Base-by-base conservation (phyloP, 169 alveolate genomes). In the Eimeria nieschulzi region DNA sequence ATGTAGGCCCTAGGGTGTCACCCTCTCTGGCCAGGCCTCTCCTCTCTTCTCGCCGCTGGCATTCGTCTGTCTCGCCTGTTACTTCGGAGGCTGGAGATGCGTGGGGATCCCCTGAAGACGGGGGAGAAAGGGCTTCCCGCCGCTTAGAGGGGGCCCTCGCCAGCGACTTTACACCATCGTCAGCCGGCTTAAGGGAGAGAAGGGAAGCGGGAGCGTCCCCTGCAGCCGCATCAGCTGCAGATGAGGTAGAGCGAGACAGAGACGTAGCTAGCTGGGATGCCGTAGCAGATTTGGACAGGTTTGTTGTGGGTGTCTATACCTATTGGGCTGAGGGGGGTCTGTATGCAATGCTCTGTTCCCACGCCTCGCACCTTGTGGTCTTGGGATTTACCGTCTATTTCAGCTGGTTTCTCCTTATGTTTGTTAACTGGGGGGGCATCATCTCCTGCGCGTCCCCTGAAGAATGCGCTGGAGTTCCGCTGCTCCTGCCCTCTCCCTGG, bases 391-490 rank as follows among this genome's bases (percentile, higher is more conserved):
- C 93, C n/a, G 79, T 88, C 3, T 73, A 53, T 9, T 88, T 88
- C 21, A n/a, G 66, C 7, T 78, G 59, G 55, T 61, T 88, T 64
- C 87, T 88, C 7, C 63, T 88, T 19, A 9, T 75, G 72, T 88
- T 64, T 59, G 80, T 88, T n/a, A 75, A 88, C 93, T 88, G 93
- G 93, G 64, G 8, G 1, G 93, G 72, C 12, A 61, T 88, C 23
- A n/a, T 88, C 71, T 26, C 71, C 33, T 88, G 93, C 72, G 23
- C 23, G 15, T 33, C 71, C 55, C 87, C 79, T 7, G 93, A 73
- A 46, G 39, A 51, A 7, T 88, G 93, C 72, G 56, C 66, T 25
- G 51, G 12, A 8, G 87, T 46, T n/a, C 83, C 87, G 21, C 71
- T 88, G 54, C 66, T 88, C 33, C 54, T 61, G 63, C 70, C 56